phyloP scores from a whole-genome alignment of 2,329 filamentous ascomycete species.

The Orbilia oligospora region DNA sequence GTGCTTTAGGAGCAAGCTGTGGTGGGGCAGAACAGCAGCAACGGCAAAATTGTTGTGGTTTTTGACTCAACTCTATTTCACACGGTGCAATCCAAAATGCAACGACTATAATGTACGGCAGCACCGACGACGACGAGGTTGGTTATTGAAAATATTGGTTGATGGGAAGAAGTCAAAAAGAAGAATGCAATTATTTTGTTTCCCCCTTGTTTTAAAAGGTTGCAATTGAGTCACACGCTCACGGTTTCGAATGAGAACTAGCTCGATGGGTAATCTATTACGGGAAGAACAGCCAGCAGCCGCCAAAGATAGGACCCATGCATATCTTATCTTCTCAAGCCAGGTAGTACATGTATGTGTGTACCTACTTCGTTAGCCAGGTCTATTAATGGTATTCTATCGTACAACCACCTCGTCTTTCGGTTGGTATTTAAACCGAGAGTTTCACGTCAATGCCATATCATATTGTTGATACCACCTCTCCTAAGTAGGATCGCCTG shows the following conservation, averaged over 20 bases:
- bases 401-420: slow-evolving; percentile 1
- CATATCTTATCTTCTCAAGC: not conserved
- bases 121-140: not conserved
- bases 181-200: not conserved
- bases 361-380: too few relatives aligned
- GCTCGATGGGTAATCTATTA: slow-evolving; percentile 11
- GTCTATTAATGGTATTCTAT: not conserved
- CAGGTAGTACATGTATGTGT: too few relatives aligned
- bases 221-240: slow-evolving; percentile 10
- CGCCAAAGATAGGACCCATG: slow-evolving; percentile 24
- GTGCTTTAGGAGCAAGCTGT: not conserved
- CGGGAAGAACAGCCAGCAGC: slow-evolving; percentile 12
- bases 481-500: not conserved
- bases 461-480: not conserved
- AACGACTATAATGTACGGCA: too few relatives aligned
- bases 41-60: slow-evolving; percentile 22
- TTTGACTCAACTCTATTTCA: slow-evolving; percentile 7
- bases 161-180: not conserved
- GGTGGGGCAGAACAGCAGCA: not conserved
- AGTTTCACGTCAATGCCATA: not conserved
- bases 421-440: not conserved
- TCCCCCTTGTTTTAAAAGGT: too few relatives aligned
- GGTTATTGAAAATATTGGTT: too few relatives aligned
- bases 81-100: not conserved
- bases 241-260: not conserved